Evolutionary conservation across 106 monocot genomes (phyloP), one percentile per base, ranked within the genome.

Genomic region (Allium fistulosum): DNA sequence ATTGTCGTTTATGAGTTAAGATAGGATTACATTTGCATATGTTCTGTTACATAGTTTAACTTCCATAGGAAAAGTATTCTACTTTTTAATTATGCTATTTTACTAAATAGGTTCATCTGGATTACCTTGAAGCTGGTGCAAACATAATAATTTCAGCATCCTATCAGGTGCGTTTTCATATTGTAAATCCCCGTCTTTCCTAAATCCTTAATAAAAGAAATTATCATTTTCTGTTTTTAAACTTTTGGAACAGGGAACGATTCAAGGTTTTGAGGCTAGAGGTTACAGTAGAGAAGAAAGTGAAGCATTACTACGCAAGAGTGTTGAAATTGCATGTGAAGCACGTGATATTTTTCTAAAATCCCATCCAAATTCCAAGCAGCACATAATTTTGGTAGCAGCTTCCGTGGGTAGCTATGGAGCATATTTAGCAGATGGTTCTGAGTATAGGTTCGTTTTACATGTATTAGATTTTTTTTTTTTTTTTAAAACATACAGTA

Each of bases 401-500:
- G 94, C 94, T 11, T 90, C 90, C 0, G 61, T 87, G 8, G 90
- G 94, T 64, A 83, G 87, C 73, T 90, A 94, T 74, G 94, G 94
- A 48, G 90, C 94, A n/a, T 94, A 87, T 79, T 71, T 90, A 48
- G 94, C 94, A 9, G 94, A 94, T 83, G 94, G 94, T 60, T 94
- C 94, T 59, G 90, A 90, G 55, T 90, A 90, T 52, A 86, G 80
- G 86, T 83, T 6, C 9, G 61, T 17, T 61, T 68, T 4, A 7
- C 37, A 4, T 37, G 5, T 37, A 37, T 37, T 37, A 3, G 17
- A 55, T 3, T 14, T 48, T 22, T 57, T 2, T n/a, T 3, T 14
- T 48, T 22, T 57, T 2, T n/a, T 15, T 15, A 28, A 16, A 50
- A 16, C 22, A 51, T 67, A 49, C 52, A 11, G 48, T 52, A 22